Percentiles rank a stretch among this genome's conserved stretches.
These are phyloP conservation scores for Mortierella sp. DNA, from an alignment of 371 early-diverging fungal genomes.

Conservation along the genomic window DNA sequence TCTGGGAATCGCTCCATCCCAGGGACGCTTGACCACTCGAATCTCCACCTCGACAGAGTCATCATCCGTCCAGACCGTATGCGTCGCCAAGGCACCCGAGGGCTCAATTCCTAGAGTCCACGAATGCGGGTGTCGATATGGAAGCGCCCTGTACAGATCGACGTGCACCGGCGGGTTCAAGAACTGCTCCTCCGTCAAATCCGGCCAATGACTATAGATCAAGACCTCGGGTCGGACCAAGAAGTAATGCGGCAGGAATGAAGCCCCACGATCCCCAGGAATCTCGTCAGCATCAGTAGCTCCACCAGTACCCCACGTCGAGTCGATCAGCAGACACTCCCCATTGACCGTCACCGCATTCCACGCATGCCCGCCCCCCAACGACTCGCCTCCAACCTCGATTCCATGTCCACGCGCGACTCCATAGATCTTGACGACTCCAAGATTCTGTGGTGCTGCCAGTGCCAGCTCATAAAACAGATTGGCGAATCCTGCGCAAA, in stretches of 20 bases:
- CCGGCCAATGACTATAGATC: conserved; percentile 43
- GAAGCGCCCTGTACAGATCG: conserved; percentile 23
- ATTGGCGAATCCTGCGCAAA: conserved; percentile 50
- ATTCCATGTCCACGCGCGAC: conserved; percentile 32
- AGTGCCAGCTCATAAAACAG: conserved; percentile 30
- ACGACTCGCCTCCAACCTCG: conserved; percentile 15
- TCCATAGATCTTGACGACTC: conserved; percentile 19
- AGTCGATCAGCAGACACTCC: conserved; percentile 33
- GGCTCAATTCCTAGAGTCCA: conserved; percentile 30
- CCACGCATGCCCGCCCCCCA: conserved; percentile 46
- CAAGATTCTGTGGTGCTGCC: conserved; percentile 20
- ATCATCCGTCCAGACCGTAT: conserved; percentile 24
- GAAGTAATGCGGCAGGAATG: conserved; percentile 28
- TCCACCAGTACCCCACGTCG: conserved; percentile 34
- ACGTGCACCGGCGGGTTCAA: conserved; percentile 39
- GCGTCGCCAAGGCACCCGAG: not conserved
- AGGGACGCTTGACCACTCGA: conserved; percentile 12
- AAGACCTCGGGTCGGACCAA: conserved; percentile 33
- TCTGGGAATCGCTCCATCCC: not conserved
- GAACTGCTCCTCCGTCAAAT: conserved; percentile 18
- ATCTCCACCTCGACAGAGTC: conserved; percentile 36
- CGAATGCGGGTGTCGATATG: not conserved
- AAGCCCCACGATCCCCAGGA: not conserved
- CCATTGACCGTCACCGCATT: conserved; percentile 35
- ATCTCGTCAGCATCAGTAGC: not conserved